phyloP scores from a whole-genome alignment of 257 asterid species.

The Jacaranda copaia region DNA sequence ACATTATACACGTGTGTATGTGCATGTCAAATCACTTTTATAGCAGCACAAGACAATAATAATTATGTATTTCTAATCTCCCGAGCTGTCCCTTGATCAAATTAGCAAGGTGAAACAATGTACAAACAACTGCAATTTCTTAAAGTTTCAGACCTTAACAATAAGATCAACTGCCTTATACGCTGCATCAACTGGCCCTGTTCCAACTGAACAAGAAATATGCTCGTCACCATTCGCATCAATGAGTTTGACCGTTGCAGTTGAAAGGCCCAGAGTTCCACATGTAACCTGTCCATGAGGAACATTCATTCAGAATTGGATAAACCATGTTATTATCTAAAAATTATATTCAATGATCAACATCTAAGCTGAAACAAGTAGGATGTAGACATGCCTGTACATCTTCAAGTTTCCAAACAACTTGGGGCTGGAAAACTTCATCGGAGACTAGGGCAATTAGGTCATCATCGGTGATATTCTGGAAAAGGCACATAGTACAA shows the following conservation, averaged over 20 bases:
- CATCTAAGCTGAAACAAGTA: slow-evolving; percentile 15
- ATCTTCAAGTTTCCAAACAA: slow-evolving; percentile 74
- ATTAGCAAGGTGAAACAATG: slow-evolving; percentile 19
- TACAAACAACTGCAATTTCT: slow-evolving; percentile 21
- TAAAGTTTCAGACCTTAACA: slow-evolving; percentile 66
- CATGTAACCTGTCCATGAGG: slow-evolving; percentile 73
- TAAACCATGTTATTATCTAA: slow-evolving; percentile 19
- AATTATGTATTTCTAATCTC: neutral
- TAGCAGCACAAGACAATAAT: slow-evolving; percentile 13
- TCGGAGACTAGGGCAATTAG: slow-evolving; percentile 80
- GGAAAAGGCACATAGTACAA: slow-evolving; percentile 35
- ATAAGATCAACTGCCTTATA: slow-evolving; percentile 89
- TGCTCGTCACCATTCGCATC: slow-evolving; percentile 69
- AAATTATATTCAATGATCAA: slow-evolving; percentile 19
- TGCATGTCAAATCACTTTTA: neutral
- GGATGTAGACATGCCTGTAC: slow-evolving; percentile 57
- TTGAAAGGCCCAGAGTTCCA: slow-evolving; percentile 93
- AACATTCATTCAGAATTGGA: slow-evolving; percentile 19
- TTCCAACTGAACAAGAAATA: slow-evolving; percentile 88
- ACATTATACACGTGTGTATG: neutral
- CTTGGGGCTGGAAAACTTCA: slow-evolving; percentile 84
- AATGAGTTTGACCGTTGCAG: slow-evolving; percentile 88
- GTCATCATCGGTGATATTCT: slow-evolving; percentile 84
- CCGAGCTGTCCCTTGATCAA: neutral
- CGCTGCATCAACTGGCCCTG: slow-evolving; percentile 98